A percentile compares a stretch with the other conserved stretches of the same genome.
Conservation (phyloP, 1,284 basidiomycete genomes). For the Papiliotrema flavescens region DNA sequence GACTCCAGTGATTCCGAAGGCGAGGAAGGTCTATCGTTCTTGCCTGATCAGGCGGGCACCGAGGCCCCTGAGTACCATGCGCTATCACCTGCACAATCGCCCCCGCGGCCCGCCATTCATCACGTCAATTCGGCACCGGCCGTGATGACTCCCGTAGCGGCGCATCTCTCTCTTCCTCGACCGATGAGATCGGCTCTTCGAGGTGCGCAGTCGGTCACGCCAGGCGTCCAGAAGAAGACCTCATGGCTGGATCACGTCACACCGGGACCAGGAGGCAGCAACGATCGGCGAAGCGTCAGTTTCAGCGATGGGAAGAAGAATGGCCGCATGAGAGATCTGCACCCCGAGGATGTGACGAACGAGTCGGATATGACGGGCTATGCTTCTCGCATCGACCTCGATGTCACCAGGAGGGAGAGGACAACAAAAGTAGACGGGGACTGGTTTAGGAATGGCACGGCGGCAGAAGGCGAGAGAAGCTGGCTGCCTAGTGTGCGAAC, state of each 20-base stretch:
- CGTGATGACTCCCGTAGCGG: constrained; percentile 30
- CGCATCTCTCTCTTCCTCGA: constrained; percentile 6
- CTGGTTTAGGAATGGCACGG: constrained; percentile 32
- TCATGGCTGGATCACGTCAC: constrained; percentile 41
- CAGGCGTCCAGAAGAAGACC: constrained; percentile 46
- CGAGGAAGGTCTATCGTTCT: background rate
- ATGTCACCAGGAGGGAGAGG: too few species aligned
- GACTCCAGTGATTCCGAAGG: constrained; percentile 8
- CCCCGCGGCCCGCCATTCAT: constrained; percentile 19
- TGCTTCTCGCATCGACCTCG: too few species aligned
- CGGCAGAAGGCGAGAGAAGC: constrained; percentile 24
- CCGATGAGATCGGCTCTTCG: constrained; percentile 42
- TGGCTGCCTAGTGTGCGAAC: constrained; percentile 65
- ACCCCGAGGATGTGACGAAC: constrained; percentile 14
- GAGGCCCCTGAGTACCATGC: background rate
- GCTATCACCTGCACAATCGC: constrained; percentile 2
- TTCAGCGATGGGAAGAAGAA: constrained; percentile 87
- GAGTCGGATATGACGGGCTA: constrained; percentile 5
- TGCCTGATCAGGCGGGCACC: background rate
- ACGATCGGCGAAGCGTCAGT: constrained; percentile 75
- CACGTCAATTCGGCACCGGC: constrained; percentile 32
- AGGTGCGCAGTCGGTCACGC: constrained; percentile 35
- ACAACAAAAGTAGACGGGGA: constrained; percentile 43
- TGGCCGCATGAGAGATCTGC: constrained; percentile 71
- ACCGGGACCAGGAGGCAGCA: constrained; percentile 15